Conservation (phyloP, 2,329 filamentous ascomycete genomes). For the Apiospora aurea region DNA sequence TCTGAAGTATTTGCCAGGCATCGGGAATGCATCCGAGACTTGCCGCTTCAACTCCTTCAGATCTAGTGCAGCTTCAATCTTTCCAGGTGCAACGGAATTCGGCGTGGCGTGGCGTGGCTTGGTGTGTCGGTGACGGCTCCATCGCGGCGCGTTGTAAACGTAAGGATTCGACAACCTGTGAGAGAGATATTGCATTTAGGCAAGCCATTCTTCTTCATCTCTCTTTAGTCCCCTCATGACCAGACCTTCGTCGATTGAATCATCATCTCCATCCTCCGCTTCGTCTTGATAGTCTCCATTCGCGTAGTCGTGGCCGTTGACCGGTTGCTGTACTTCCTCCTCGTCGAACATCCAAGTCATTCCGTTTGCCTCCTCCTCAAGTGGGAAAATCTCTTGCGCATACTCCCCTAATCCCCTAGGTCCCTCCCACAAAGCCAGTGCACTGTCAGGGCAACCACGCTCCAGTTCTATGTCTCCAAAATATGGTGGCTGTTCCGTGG, state of each 20-base stretch:
- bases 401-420: conserved; percentile 93
- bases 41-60: neutral
- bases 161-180: too few relatives aligned
- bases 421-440: conserved; percentile 88
- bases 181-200: conserved; percentile 41
- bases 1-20: neutral
- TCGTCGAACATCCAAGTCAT: conserved; percentile 86
- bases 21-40: neutral
- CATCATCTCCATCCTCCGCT: conserved; percentile 51
- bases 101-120: neutral
- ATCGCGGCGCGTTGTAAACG: neutral
- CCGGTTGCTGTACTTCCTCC: conserved; percentile 47
- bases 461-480: conserved; percentile 67
- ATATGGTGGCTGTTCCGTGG: conserved; percentile 66
- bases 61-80: neutral
- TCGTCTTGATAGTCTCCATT: conserved; percentile 46
- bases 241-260: conserved; percentile 64
- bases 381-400: conserved; percentile 88
- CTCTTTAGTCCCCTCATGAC: conserved; percentile 64
- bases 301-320: conserved; percentile 32
- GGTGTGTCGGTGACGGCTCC: neutral
- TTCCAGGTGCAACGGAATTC: neutral
- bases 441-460: conserved; percentile 73
- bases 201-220: conserved; percentile 67
- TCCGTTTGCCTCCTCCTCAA: conserved; percentile 94